Evolutionary conservation across 371 early-diverging fungal species (phyloP).

Genomic region (Capniomyces stellatus): DNA sequence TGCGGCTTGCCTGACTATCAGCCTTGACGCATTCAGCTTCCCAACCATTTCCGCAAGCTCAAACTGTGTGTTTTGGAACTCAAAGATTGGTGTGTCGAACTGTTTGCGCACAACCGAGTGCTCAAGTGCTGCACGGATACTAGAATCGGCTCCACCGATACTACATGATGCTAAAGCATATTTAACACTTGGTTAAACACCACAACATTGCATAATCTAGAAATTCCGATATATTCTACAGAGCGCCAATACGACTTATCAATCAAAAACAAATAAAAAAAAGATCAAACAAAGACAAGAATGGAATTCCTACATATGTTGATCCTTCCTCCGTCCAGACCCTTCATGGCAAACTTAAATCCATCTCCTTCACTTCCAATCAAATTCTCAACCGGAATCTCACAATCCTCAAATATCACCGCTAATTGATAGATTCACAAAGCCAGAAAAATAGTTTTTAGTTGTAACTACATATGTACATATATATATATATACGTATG

Average conservation of each 20-base stretch:
- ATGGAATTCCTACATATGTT: too few relatives aligned
- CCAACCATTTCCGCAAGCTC: conserved; percentile 41
- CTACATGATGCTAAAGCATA: conserved; percentile 27
- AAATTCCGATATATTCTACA: neutral
- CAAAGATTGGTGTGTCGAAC: conserved; percentile 26
- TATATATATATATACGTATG: neutral
- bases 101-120: conserved; percentile 35
- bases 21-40: conserved; percentile 26
- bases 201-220: neutral
- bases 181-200: neutral
- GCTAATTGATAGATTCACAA: conserved; percentile 6
- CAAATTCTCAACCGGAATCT: conserved; percentile 31
- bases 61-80: conserved; percentile 36
- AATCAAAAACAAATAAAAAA: too few relatives aligned
- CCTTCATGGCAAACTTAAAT: conserved; percentile 44
- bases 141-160: conserved; percentile 39
- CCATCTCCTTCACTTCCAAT: conserved; percentile 38
- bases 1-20: conserved; percentile 38
- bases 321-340: conserved; percentile 39
- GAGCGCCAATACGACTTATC: neutral
- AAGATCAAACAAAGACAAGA: too few relatives aligned
- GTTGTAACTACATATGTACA: neutral
- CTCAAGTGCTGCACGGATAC: conserved; percentile 31
- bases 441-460: neutral
- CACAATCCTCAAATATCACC: conserved; percentile 36